Conservation (phyloP, 768 basidiomycete species). For the Amanita fuliginea region DNA sequence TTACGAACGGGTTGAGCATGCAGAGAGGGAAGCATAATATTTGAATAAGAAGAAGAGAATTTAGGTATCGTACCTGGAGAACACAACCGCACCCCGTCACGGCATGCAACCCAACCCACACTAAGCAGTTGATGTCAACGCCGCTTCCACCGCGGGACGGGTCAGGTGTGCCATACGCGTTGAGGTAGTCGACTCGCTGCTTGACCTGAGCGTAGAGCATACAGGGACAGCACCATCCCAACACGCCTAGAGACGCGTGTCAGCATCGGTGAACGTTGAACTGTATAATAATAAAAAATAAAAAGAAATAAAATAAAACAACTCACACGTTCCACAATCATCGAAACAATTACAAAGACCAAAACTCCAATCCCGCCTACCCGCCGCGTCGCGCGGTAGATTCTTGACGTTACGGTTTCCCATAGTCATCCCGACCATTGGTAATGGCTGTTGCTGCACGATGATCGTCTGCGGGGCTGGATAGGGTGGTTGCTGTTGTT, state of each 20-base stretch:
- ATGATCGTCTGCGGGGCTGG: neutral
- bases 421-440: constrained; percentile 2
- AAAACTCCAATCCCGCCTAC: constrained; percentile 25
- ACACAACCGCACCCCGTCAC: constrained; percentile 19
- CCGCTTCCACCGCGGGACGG: constrained; percentile 23
- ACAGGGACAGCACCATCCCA: constrained; percentile 32
- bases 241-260: constrained; percentile 24
- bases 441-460: neutral
- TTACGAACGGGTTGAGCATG: neutral
- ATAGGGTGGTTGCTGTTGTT: neutral
- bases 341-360: constrained; percentile 21
- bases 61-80: constrained; percentile 23
- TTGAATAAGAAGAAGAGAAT: too few species aligned
- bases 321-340: constrained; percentile 20
- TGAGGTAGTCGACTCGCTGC: constrained; percentile 27
- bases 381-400: constrained; percentile 19
- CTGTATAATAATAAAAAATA: too few species aligned
- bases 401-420: constrained; percentile 25
- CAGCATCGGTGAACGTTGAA: too few species aligned
- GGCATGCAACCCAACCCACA: constrained; percentile 25
- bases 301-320: neutral
- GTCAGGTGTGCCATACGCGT: constrained; percentile 22
- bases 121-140: constrained; percentile 13
- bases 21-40: too few species aligned
- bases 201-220: constrained; percentile 29